These are phyloP conservation scores for Sporodiniella umbellata DNA, from an alignment of 371 early-diverging fungal species.

Conservation along the genomic window DNA sequence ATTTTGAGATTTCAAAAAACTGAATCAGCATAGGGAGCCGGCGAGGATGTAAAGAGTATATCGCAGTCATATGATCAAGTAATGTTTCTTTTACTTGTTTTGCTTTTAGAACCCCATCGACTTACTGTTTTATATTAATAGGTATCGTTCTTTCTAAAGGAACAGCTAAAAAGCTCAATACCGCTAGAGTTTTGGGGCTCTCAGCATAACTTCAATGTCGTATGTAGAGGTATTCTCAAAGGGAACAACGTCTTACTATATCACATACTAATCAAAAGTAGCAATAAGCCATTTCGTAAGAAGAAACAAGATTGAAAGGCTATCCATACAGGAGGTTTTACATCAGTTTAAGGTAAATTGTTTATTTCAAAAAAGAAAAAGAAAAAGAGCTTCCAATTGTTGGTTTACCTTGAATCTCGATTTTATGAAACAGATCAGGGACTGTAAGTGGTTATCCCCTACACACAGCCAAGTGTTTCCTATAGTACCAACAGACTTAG, in stretches of 20 bases:
- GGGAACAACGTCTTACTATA: neutral
- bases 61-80: neutral
- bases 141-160: constrained; percentile 6
- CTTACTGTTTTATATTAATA: neutral
- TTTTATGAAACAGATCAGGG: neutral
- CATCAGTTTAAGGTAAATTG: constrained; percentile 53
- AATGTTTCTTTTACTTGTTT: neutral
- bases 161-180: constrained; percentile 34
- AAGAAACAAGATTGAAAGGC: constrained; percentile 55
- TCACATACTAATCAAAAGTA: neutral
- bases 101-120: neutral
- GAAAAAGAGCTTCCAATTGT: neutral
- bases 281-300: constrained; percentile 35
- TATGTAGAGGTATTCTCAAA: constrained; percentile 38
- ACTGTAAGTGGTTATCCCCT: constrained; percentile 8
- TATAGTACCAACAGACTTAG: constrained; percentile 35
- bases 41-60: neutral
- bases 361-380: neutral
- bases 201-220: constrained; percentile 34
- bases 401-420: no score
- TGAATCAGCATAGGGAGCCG: neutral
- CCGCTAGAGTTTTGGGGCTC: constrained; percentile 57
- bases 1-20: neutral
- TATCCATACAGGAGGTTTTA: constrained; percentile 58
- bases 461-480: neutral